phyloP scores from a whole-genome alignment of 2,329 filamentous ascomycete genomes.

The Stachybotrys elegans region DNA sequence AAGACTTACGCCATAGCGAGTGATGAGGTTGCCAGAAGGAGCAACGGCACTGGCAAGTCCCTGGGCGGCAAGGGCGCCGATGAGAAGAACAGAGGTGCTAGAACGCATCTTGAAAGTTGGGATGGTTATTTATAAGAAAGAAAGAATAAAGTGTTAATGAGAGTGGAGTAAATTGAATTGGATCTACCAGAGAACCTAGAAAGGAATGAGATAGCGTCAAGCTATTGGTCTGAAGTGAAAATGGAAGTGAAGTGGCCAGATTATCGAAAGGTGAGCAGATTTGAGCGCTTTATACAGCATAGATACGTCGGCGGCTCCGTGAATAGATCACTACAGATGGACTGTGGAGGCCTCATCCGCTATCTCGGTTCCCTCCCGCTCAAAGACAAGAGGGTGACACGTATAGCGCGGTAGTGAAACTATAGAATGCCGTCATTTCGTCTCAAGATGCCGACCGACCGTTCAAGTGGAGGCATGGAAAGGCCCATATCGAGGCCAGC shows the following conservation, averaged over 20 bases:
- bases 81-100: background rate
- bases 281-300: background rate
- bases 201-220: conserved; percentile 4
- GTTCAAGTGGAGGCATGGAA: background rate
- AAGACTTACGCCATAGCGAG: conserved; percentile 2
- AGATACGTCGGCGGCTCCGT: background rate
- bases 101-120: background rate
- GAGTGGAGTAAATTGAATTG: background rate
- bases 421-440: background rate
- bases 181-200: conserved; percentile 2
- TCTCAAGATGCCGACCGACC: background rate
- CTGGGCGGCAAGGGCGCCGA: background rate
- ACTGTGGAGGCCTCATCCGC: too few species aligned
- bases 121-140: background rate
- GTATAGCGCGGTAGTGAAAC: background rate
- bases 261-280: background rate
- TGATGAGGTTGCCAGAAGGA: background rate
- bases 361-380: background rate
- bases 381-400: background rate
- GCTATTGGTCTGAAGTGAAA: conserved; percentile 1
- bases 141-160: background rate
- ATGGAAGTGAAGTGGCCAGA: background rate
- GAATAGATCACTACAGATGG: background rate
- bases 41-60: background rate
- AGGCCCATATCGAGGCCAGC: background rate